Percentiles rank a stretch among this genome's conserved stretches.
Evolutionary conservation across 2,329 filamentous ascomycete species (phyloP).

Genomic region (Calonectria pauciramosa): DNA sequence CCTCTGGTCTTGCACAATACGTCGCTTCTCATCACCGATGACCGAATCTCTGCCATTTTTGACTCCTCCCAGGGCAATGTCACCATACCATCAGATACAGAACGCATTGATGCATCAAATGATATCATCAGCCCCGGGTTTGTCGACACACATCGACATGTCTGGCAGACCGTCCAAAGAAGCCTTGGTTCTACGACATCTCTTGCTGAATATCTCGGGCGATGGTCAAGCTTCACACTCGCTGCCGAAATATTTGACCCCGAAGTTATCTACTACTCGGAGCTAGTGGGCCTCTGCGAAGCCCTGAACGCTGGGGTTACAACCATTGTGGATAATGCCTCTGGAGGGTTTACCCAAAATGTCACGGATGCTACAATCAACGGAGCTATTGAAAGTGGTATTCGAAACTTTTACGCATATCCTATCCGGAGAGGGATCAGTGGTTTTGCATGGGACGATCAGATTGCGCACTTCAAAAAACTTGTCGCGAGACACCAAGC

Average conservation of each 20-base stretch:
- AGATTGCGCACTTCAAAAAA: background rate
- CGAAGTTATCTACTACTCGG: background rate
- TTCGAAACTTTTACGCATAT: background rate
- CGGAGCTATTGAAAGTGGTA: background rate
- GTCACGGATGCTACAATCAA: background rate
- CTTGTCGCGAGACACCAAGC: background rate
- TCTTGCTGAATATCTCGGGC: background rate
- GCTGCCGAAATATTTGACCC: background rate
- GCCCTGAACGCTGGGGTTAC: background rate
- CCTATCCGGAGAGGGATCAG: background rate
- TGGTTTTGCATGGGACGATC: background rate
- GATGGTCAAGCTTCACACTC: background rate
- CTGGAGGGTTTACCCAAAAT: background rate
- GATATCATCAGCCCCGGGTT: background rate
- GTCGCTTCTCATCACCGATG: background rate
- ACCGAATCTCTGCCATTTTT: background rate
- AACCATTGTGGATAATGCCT: background rate
- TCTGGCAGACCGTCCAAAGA: background rate
- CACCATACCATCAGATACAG: background rate
- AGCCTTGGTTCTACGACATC: background rate
- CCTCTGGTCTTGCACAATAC: background rate
- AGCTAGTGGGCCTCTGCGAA: background rate
- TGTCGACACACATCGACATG: background rate
- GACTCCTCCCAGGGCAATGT: background rate
- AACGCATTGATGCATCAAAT: background rate